Evolutionary conservation across 768 basidiomycete genomes (phyloP), one percentile per base, ranked within the genome.

Genomic region (Sporobolomyces pararoseus): DNA sequence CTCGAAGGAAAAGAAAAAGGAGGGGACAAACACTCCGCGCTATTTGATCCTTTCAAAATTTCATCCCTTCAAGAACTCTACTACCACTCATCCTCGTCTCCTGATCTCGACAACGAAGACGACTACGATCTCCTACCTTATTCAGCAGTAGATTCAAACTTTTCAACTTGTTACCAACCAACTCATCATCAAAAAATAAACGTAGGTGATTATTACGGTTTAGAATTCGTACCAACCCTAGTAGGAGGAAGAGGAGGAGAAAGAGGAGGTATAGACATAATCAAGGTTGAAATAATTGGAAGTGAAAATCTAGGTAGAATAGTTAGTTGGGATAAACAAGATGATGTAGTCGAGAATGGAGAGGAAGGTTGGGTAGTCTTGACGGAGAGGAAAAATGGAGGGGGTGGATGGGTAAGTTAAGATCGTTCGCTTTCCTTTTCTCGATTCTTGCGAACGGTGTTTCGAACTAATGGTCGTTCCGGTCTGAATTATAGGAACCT

Each of bases 351-450:
- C 17, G 72, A 74, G 34, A 49, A 53, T 19, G 54, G 54, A 4
- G 54, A n/a, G 34, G 29, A 35, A 34, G 54, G 54, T 31, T 76
- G 75, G 75, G 65, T 74, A 52, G 54, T 76, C 13, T 59, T 58
- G n/a, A 64, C 65, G 0, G 65, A 72, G 9, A 46, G 65, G 4
- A 64, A 53, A 12, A 62, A 66, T 12, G 71, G 70, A 0, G 21
- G 37, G 1, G 65, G 70, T 4, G 71, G 70, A 2, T 72, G 74
- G 67, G 71, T 74, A 50, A 29, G 73, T 52, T 25, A 21, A 2
- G 16, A 29, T n/a, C n/a, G n/a, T n/a, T 42, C 39, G 17, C 39
- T 9, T 42, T 9, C 9, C 9, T 44, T n/a, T 6, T 55, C 23
- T 51, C 14, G 49, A 7, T 10, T 44, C 27, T 27, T 13, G 59